These are phyloP conservation scores for Trypanosoma caninum DNA, from an alignment of 208 protist species.

Conservation along the genomic window DNA sequence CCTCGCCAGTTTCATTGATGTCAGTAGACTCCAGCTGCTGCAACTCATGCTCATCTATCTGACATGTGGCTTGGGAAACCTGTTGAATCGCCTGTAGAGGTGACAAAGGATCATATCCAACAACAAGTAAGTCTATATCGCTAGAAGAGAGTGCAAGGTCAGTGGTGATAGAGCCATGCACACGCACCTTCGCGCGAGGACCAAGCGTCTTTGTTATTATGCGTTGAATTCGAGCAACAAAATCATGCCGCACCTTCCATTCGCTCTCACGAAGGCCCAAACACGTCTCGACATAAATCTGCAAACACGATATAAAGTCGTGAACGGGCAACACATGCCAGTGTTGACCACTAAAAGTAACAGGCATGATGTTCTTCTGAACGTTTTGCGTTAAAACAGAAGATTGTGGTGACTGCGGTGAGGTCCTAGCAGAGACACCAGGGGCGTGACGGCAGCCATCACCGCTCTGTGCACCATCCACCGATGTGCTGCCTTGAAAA, in stretches of 20 bases:
- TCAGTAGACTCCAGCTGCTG: slow-evolving; percentile 21
- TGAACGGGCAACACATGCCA: slow-evolving; percentile 30
- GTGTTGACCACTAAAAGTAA: slow-evolving; percentile 1
- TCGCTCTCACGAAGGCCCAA: slow-evolving; percentile 45
- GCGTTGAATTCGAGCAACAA: slow-evolving; percentile 59
- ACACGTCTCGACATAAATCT: slow-evolving; percentile 60
- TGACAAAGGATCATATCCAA: slow-evolving; percentile 59
- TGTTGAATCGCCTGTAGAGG: slow-evolving; percentile 69
- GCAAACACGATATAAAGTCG: slow-evolving; percentile 56
- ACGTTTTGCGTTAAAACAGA: slow-evolving; percentile 3
- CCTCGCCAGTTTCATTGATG: background rate
- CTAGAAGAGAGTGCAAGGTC: slow-evolving; percentile 71
- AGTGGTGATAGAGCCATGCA: slow-evolving; percentile 78
- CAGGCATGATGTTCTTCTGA: background rate
- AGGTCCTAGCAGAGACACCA: background rate
- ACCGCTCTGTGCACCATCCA: background rate
- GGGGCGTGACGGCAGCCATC: background rate
- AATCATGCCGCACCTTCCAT: slow-evolving; percentile 36
- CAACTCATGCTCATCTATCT: slow-evolving; percentile 39
- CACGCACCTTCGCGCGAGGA: slow-evolving; percentile 39
- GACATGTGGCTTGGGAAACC: slow-evolving; percentile 51
- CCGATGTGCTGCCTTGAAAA: background rate
- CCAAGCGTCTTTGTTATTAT: slow-evolving; percentile 36
- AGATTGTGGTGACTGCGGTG: slow-evolving; percentile 1
- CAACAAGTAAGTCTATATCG: slow-evolving; percentile 81